phyloP scores from a whole-genome alignment of 2,329 filamentous ascomycete genomes.

The Alternaria arbusti region DNA sequence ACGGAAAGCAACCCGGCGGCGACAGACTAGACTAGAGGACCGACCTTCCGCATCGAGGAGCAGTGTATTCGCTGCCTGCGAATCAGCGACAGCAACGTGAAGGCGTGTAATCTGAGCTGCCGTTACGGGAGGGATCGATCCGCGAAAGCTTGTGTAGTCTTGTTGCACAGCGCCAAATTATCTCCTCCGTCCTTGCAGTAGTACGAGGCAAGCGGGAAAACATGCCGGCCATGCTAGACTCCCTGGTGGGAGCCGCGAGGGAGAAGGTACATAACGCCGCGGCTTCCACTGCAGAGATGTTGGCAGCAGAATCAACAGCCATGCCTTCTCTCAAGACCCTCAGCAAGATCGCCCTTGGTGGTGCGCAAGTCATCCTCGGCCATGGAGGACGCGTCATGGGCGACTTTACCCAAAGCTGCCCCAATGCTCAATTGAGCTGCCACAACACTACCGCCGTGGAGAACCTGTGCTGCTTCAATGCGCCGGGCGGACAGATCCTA shows the following conservation, averaged over 20 bases:
- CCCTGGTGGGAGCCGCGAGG: conserved; percentile 22
- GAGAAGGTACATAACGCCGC: conserved; percentile 38
- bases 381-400: conserved; percentile 33
- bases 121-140: conserved; percentile 33
- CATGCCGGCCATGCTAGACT: conserved; percentile 34
- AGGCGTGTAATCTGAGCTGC: conserved; percentile 27
- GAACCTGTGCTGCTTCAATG: conserved; percentile 77
- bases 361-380: conserved; percentile 43
- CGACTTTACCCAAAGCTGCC: conserved; percentile 32
- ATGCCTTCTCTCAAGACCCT: conserved; percentile 46
- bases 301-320: conserved; percentile 32
- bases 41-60: conserved; percentile 29
- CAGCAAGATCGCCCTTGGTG: conserved; percentile 46
- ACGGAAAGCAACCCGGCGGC: conserved; percentile 4
- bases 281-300: conserved; percentile 11
- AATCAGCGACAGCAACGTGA: conserved; percentile 29
- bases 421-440: conserved; percentile 63
- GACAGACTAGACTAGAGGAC: conserved; percentile 10
- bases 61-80: conserved; percentile 14
- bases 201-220: conserved; percentile 7
- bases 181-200: conserved; percentile 6
- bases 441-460: conserved; percentile 66
- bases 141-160: conserved; percentile 37
- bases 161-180: conserved; percentile 8
- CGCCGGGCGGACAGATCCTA: conserved; percentile 72